phyloP scores from a whole-genome alignment of 2,329 filamentous ascomycete species.

The Cladophialophora exuberans region DNA sequence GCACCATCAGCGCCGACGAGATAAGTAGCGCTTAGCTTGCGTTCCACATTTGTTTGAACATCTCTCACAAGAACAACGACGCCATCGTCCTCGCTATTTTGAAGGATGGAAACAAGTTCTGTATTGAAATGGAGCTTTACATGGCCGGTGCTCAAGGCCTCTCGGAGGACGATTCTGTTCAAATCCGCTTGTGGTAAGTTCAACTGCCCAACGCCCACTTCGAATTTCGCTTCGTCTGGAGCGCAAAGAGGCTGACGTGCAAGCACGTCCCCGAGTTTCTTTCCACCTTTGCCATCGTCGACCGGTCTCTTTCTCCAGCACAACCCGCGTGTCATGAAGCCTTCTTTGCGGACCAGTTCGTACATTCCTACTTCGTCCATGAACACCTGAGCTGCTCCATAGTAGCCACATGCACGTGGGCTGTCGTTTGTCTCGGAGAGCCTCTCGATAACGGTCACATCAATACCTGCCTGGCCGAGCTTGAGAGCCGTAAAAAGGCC shows the following conservation, averaged over 20 bases:
- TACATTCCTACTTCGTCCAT: slow-evolving; percentile 16
- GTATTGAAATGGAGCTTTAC: slow-evolving; percentile 9
- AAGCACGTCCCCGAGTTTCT: slow-evolving; percentile 9
- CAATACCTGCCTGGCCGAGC: slow-evolving; percentile 40
- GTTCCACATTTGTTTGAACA: neutral
- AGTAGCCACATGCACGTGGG: slow-evolving; percentile 17
- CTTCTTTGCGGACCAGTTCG: slow-evolving; percentile 13
- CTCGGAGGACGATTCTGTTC: slow-evolving; percentile 5
- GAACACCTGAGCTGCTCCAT: slow-evolving; percentile 1
- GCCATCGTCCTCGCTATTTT: slow-evolving; percentile 3
- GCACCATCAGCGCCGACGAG: slow-evolving; percentile 13
- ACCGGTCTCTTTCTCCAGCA: slow-evolving; percentile 9
- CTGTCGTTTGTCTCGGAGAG: neutral
- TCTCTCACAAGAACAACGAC: neutral
- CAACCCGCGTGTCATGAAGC: slow-evolving; percentile 16
- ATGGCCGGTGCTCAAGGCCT: slow-evolving; percentile 11
- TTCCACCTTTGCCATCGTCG: slow-evolving; percentile 17
- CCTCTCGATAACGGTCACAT: slow-evolving; percentile 40
- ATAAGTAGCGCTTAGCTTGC: neutral
- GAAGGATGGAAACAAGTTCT: slow-evolving; percentile 4
- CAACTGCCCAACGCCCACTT: slow-evolving; percentile 4
- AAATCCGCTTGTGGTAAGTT: slow-evolving; percentile 11
- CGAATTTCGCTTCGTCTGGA: slow-evolving; percentile 4
- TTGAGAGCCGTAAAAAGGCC: slow-evolving; percentile 47
- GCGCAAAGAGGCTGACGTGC: slow-evolving; percentile 5